Base-by-base conservation (phyloP, 371 early-diverging fungal genomes). In the Saksenaea oblongispora region DNA sequence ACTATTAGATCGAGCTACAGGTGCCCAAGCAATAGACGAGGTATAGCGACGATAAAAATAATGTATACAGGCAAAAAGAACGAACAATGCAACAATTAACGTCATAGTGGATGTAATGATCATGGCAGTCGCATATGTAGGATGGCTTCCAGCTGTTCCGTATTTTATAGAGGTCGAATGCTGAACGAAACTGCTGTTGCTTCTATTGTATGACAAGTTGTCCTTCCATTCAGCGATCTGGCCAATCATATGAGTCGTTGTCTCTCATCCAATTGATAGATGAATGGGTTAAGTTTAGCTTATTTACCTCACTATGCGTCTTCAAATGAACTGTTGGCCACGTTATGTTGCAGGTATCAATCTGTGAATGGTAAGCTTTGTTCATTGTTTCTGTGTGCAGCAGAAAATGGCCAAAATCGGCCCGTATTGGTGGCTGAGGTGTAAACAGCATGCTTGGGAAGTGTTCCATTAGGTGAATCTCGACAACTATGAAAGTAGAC, bases 1-100 rank as follows among this genome's bases (percentile, higher is more conserved):
- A 58, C 67, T 73, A 34, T 65, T 59, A 2, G 66, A 58, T 10
- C 56, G 56, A 18, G 78, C 73, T 0, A 76, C 18, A n/a, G 77
- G 72, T 27, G 71, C 71, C 11, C 54, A 39, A 5, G 72, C 62
- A 10, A 81, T 55, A 4, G 71, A 42, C 5, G 79, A 74, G 1
- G 24, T 61, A 15, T 74, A 73, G 7, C 81, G 63, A 18, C 63
- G 61, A 34, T 62, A 62, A 22, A 53, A 47, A 34, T 79, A 79
- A 15, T 54, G 59, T 3, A 41, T 2, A 36, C n/a, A 56, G 10
- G 59, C 58, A 56, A 54, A 42, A 14, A 11, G 31, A 11, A 56
- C n/a, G 15, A 55, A 54, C 22, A 35, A 18, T 4, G 42, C 10
- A 5, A 47, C 14, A 39, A 44, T 42, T 13, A 31, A 14, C n/a